These are phyloP conservation scores for Flaveria robusta DNA, from an alignment of 129 eudicot genomes.

Conservation along the genomic window DNA sequence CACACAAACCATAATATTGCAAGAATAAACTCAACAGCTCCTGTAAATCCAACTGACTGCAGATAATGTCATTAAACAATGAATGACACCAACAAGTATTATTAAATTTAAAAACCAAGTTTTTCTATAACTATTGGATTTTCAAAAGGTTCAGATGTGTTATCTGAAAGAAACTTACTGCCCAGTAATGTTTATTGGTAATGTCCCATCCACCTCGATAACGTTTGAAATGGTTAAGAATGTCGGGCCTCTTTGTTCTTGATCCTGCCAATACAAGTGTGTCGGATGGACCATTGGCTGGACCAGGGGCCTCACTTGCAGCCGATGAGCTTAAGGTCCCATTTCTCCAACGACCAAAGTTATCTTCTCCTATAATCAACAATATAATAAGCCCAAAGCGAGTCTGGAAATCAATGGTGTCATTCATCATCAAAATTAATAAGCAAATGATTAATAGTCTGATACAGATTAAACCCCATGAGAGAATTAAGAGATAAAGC, in stretches of 20 bases:
- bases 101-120: background rate
- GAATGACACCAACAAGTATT: background rate
- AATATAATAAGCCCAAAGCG: background rate
- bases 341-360: constrained; percentile 65
- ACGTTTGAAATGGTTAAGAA: constrained; percentile 55
- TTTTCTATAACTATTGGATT: too few species aligned
- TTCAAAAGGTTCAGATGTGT: background rate
- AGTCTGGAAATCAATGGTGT: background rate
- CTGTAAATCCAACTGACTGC: constrained; percentile 98
- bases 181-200: constrained; percentile 86
- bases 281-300: constrained; percentile 39
- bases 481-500: background rate
- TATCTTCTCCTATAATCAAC: constrained; percentile 50
- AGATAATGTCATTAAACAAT: constrained; percentile 28
- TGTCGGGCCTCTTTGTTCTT: constrained; percentile 78
- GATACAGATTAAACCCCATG: background rate
- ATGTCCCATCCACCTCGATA: constrained; percentile 91
- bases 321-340: constrained; percentile 39
- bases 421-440: background rate
- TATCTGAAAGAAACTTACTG: constrained; percentile 53
- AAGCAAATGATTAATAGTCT: background rate
- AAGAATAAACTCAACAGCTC: constrained; percentile 73
- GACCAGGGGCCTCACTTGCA: constrained; percentile 54
- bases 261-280: constrained; percentile 70
- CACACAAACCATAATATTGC: constrained; percentile 67